Evolutionary conservation across 768 basidiomycete genomes (phyloP).

Genomic region (Chalciporus piperatus): DNA sequence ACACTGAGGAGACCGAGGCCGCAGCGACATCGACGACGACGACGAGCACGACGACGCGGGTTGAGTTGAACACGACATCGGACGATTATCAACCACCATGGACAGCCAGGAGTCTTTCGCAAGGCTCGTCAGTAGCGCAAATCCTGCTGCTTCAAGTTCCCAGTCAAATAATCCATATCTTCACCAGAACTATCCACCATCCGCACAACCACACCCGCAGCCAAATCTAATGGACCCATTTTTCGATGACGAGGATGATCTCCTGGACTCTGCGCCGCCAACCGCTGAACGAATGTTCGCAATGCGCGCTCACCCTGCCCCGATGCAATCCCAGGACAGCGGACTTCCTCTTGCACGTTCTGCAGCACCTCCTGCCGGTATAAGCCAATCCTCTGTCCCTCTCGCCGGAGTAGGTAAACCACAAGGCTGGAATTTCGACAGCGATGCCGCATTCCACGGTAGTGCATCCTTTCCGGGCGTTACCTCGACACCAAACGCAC

Average conservation of each 20-base stretch:
- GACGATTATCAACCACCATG: slow-evolving; percentile 9
- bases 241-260: slow-evolving; percentile 79
- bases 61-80: background rate
- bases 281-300: slow-evolving; percentile 65
- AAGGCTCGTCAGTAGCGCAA: slow-evolving; percentile 23
- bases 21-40: background rate
- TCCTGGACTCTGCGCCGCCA: slow-evolving; percentile 6
- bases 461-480: slow-evolving; percentile 39
- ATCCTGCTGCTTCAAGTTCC: slow-evolving; percentile 24
- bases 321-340: slow-evolving; percentile 46
- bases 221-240: slow-evolving; percentile 70
- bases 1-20: background rate
- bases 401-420: slow-evolving; percentile 42
- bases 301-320: slow-evolving; percentile 10
- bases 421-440: slow-evolving; percentile 75
- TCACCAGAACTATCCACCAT: slow-evolving; percentile 54
- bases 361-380: slow-evolving; percentile 62
- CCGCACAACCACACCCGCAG: slow-evolving; percentile 30
- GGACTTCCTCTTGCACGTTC: slow-evolving; percentile 54
- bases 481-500: slow-evolving; percentile 15
- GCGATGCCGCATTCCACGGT: slow-evolving; percentile 53
- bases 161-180: slow-evolving; percentile 5
- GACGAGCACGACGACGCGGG: background rate
- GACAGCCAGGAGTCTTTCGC: slow-evolving; percentile 29
- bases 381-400: slow-evolving; percentile 48